A percentile compares a stretch with the other conserved stretches of the same genome.
Evolutionary conservation across 495 filamentous ascomycete species (phyloP).

Genomic region (Penicillium antarcticum): DNA sequence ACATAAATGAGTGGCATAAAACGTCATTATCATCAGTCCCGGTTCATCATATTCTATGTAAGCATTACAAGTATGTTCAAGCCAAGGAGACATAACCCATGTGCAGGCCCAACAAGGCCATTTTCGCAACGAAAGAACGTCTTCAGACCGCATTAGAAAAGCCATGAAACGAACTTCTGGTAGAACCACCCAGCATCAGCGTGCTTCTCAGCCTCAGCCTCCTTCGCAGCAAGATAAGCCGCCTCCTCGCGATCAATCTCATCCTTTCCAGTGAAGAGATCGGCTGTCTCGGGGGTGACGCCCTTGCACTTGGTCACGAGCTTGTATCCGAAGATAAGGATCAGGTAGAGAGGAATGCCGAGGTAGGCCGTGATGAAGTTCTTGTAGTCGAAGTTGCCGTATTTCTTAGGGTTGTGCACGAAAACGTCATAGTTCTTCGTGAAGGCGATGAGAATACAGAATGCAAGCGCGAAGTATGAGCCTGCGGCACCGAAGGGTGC

Average conservation of each 20-base stretch:
- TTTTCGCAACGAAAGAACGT: no score
- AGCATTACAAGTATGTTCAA: no score
- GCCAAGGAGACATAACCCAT: no score
- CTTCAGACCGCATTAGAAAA: slow-evolving; percentile 46
- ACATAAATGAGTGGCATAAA: no score
- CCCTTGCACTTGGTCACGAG: slow-evolving; percentile 47
- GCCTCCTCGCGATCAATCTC: slow-evolving; percentile 71
- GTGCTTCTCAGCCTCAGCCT: slow-evolving; percentile 39
- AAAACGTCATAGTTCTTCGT: slow-evolving; percentile 82
- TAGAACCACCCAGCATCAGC: slow-evolving; percentile 54
- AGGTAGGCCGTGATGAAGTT: slow-evolving; percentile 81
- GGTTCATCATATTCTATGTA: no score
- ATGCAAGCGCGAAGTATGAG: slow-evolving; percentile 62
- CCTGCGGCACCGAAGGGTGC: slow-evolving; percentile 68
- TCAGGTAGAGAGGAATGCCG: slow-evolving; percentile 75
- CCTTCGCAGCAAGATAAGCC: slow-evolving; percentile 59
- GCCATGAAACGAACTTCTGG: slow-evolving; percentile 59
- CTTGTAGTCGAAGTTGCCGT: slow-evolving; percentile 61
- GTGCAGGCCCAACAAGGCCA: no score
- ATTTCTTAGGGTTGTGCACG: slow-evolving; percentile 37
- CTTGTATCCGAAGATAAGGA: slow-evolving; percentile 72
- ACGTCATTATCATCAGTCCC: no score
- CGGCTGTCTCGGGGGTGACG: slow-evolving; percentile 55
- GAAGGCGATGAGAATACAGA: slow-evolving; percentile 68
- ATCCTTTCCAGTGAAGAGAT: slow-evolving; percentile 71